Evolutionary conservation across 2,329 filamentous ascomycete genomes (phyloP).

Genomic region (Talaromyces sp.): DNA sequence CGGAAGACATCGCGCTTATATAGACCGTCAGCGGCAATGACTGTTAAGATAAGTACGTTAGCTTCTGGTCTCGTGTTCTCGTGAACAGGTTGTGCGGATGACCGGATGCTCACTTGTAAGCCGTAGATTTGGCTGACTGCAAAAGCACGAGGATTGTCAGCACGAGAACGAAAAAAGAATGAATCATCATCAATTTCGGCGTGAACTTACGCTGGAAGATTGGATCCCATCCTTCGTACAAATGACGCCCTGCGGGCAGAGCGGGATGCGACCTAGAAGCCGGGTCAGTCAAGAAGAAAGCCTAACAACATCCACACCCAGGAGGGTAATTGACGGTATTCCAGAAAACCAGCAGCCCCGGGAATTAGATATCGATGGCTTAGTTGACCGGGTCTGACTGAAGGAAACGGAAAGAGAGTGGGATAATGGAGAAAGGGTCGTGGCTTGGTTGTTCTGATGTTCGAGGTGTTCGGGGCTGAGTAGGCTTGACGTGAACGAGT

Average conservation of each 20-base stretch:
- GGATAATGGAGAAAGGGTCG: neutral
- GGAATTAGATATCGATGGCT: neutral
- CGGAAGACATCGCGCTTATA: constrained; percentile 99
- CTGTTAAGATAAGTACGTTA: constrained; percentile 47
- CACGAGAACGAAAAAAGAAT: constrained; percentile 1
- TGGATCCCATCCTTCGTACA: constrained; percentile 52
- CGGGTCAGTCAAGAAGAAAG: constrained; percentile 35
- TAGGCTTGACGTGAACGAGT: constrained; percentile 18
- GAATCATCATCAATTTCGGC: neutral
- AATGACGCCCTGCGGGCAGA: constrained; percentile 23
- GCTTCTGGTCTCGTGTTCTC: neutral
- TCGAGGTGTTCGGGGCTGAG: constrained; percentile 17
- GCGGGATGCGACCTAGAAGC: constrained; percentile 26
- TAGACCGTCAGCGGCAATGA: constrained; percentile 96
- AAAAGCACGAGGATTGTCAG: constrained; percentile 24
- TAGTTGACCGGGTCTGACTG: neutral
- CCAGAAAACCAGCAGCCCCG: neutral
- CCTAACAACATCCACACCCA: constrained; percentile 34
- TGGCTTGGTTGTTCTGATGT: constrained; percentile 10
- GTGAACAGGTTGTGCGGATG: constrained; percentile 3
- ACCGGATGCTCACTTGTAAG: constrained; percentile 69
- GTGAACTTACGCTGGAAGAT: constrained; percentile 59
- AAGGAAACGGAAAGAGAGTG: neutral
- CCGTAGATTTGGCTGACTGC: constrained; percentile 78
- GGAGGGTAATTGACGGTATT: constrained; percentile 10